Evolutionary conservation across 345 rosid genomes (phyloP), one percentile per base, ranked within the genome.

Genomic region (Barbarea vulgaris): DNA sequence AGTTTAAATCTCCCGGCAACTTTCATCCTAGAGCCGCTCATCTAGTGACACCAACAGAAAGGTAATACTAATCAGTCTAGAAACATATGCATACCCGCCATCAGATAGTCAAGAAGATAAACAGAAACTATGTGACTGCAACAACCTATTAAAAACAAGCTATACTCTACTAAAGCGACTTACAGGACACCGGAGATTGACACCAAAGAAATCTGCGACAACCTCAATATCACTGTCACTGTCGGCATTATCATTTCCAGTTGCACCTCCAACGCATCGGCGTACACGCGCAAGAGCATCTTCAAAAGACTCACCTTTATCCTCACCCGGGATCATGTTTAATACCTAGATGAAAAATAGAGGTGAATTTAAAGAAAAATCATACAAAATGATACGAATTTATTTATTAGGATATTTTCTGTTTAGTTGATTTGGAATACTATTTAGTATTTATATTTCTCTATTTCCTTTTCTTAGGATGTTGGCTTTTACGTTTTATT

Each of bases 171-270:
- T 34, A 47, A 42, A 37, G 47, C 21, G 57, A 84, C 98, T 86
- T 84, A 92, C 99, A 68, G 98, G 99, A 79, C 99, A 95, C 18
- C 98, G 94, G n/a, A 95, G 90, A 81, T 84, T 95, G 83, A 95
- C 87, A 75, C 72, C 59, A 78, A 95, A 75, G 72, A 84, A 87
- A 61, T 95, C 99, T 22, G 99, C 98, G 47, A 95, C 99, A 77
- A 95, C 98, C 85, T 95, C 99, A 64, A 95, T 77, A 55, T 95
- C 99, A 80, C 98, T 92, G 62, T 92, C 98, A 73, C 99, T 89
- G 57, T 89, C 98, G 36, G 87, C 98, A 84, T 85, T 73, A 70
- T 92, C 98, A 7, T 88, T 72, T 72, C 85, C 86, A 79, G 78
- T 69, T 53, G 88, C 89, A 83, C 98, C 97, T 66, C 98, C 97